Evolutionary conservation across 208 protist species (phyloP).

Genomic region (Crithidia expoeki): DNA sequence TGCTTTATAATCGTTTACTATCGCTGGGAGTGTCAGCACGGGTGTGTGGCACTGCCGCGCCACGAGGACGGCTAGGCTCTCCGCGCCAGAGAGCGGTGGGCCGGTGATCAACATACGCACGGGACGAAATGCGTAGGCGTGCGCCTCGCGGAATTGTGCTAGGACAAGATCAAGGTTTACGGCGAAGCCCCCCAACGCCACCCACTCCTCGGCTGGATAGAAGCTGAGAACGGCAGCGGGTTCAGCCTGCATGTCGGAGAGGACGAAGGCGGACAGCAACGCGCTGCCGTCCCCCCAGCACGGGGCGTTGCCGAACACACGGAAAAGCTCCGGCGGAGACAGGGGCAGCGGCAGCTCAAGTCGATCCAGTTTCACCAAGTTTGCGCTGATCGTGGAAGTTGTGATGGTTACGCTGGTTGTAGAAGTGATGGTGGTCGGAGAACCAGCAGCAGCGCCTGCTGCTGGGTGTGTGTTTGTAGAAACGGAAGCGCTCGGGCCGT

Average conservation of each 20-base stretch:
- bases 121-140: slow-evolving; percentile 47
- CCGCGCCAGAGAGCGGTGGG: slow-evolving; percentile 80
- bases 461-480: too few relatives aligned
- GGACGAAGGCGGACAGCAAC: slow-evolving; percentile 32
- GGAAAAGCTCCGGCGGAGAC: slow-evolving; percentile 13
- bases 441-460: not conserved
- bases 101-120: slow-evolving; percentile 80
- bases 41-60: slow-evolving; percentile 66
- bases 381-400: not conserved
- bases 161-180: slow-evolving; percentile 69
- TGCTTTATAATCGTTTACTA: slow-evolving; percentile 55
- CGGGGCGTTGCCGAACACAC: slow-evolving; percentile 25
- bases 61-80: slow-evolving; percentile 48
- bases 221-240: slow-evolving; percentile 57
- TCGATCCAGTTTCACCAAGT: slow-evolving; percentile 21
- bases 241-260: slow-evolving; percentile 78
- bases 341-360: slow-evolving; percentile 26
- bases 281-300: slow-evolving; percentile 26
- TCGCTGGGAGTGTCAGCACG: slow-evolving; percentile 45
- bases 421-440: not conserved
- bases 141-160: slow-evolving; percentile 69
- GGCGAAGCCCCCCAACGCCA: slow-evolving; percentile 77
- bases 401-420: not conserved
- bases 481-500: too few relatives aligned
- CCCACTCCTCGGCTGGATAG: slow-evolving; percentile 80